Base-by-base conservation (phyloP, 148 eudicot species). In the Chenopodium quinoa region DNA sequence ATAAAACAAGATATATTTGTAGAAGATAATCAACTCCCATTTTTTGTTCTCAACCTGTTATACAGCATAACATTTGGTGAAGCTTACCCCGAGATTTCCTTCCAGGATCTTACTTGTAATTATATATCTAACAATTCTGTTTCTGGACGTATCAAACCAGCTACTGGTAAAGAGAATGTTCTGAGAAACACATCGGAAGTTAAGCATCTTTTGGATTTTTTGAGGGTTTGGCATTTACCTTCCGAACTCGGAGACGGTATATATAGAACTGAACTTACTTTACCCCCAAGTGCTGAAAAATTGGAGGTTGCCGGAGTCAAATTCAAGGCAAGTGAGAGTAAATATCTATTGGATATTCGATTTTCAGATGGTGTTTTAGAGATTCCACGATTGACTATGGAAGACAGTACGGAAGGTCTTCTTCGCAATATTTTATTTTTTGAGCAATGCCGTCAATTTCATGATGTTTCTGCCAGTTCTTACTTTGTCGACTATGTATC, bases 401-500 rank as follows among this genome's bases (percentile, higher is more conserved):
- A 31, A n/a, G 87, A 84, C 76, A 56, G 8, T 7, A 82, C 86
- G 1, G 79, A 84, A 73, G 70, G 69, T 0, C 1, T 64, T 22
- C 70, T 87, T 20, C 65, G 83, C 20, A 87, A 75, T 83, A 75
- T 84, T 14, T 48, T 80, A 69, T 67, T 73, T 8, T 82, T 82
- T 22, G 86, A 84, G 69, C 71, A 78, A 46, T 81, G 80, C 27
- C 27, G 27, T 13, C 73, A 79, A 82, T 48, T 73, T 2, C 16
- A 19, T 8, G 74, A 87, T 27, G 27, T 27, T 27, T 27, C 27
- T 27, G 27, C 27, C 29, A 0, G 6, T 0, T 79, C 85, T 20
- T 84, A 84, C 81, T n/a, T 87, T 10, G 58, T 78, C n/a, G 83
- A 84, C 46, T 87, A 79, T 66, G 31, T 84, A 34, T 17, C 47